phyloP scores from a whole-genome alignment of 768 basidiomycete species.

The Tulasnella sp. region DNA sequence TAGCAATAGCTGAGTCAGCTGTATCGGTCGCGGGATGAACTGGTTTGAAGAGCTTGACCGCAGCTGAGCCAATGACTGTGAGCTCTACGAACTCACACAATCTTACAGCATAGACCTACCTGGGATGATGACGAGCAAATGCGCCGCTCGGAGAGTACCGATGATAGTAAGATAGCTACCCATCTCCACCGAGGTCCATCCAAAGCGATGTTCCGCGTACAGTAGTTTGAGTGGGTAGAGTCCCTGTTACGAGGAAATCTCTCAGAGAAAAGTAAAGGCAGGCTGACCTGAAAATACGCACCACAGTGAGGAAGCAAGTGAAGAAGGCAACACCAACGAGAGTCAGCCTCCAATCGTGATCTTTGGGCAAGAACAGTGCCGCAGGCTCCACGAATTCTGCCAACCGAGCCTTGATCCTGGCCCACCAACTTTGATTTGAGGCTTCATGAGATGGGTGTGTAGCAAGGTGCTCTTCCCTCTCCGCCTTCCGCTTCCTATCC shows the following conservation, averaged over 20 bases:
- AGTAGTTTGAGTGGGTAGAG: constrained; percentile 76
- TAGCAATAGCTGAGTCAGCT: neutral
- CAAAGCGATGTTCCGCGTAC: constrained; percentile 62
- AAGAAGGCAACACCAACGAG: constrained; percentile 67
- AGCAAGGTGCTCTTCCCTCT: constrained; percentile 38
- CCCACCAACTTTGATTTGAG: constrained; percentile 31
- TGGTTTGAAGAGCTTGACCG: constrained; percentile 35
- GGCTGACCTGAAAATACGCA: constrained; percentile 45
- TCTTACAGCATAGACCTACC: constrained; percentile 14
- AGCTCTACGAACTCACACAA: neutral
- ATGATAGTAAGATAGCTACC: constrained; percentile 33
- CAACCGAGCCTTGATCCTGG: constrained; percentile 28
- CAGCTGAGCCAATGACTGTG: constrained; percentile 9
- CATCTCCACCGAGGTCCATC: constrained; percentile 33
- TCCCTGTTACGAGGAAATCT: constrained; percentile 49
- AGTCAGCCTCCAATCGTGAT: constrained; percentile 75
- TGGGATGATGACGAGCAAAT: constrained; percentile 31
- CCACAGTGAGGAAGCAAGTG: constrained; percentile 64
- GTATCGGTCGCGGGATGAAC: neutral
- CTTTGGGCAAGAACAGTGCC: constrained; percentile 55
- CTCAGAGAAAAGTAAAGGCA: neutral
- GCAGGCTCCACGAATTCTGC: constrained; percentile 64
- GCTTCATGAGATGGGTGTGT: neutral
- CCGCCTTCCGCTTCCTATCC: constrained; percentile 43
- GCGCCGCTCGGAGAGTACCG: constrained; percentile 26